Evolutionary conservation across 2,329 filamentous ascomycete genomes (phyloP).

Genomic region (Fusarium compactum): DNA sequence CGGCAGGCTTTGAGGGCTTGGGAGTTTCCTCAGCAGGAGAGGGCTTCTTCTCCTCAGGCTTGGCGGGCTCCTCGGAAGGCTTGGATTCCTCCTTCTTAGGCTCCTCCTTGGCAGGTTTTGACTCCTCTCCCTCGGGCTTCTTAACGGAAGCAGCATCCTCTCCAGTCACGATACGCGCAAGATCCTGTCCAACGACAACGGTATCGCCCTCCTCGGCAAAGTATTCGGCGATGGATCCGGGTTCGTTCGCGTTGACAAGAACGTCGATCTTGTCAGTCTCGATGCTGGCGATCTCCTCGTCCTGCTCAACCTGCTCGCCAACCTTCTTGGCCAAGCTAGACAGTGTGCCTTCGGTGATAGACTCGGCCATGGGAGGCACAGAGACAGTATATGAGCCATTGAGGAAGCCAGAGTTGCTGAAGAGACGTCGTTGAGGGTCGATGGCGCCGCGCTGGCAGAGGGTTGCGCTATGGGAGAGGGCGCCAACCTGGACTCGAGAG

Average conservation of each 20-base stretch:
- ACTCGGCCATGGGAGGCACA: conserved; percentile 52
- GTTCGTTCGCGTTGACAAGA: conserved; percentile 47
- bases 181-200: conserved; percentile 50
- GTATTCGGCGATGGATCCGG: conserved; percentile 46
- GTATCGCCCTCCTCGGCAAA: conserved; percentile 51
- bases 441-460: conserved; percentile 41
- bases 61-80: conserved; percentile 21
- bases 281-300: conserved; percentile 51
- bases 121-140: conserved; percentile 38
- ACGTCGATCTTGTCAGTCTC: conserved; percentile 53
- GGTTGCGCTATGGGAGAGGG: conserved; percentile 37
- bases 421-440: conserved; percentile 42
- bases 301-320: conserved; percentile 48
- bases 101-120: conserved; percentile 32
- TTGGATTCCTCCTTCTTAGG: conserved; percentile 39
- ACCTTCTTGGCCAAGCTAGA: conserved; percentile 47
- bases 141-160: conserved; percentile 34
- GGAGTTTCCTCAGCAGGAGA: conserved; percentile 25
- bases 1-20: conserved; percentile 32
- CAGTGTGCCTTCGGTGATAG: conserved; percentile 50
- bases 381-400: conserved; percentile 44
- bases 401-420: conserved; percentile 35
- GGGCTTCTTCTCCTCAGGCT: conserved; percentile 38
- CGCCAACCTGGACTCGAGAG: conserved; percentile 27
- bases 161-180: conserved; percentile 49